These are phyloP conservation scores for Eutrema salsugineum DNA, from an alignment of 441 rosid genomes.

Conservation along the genomic window DNA sequence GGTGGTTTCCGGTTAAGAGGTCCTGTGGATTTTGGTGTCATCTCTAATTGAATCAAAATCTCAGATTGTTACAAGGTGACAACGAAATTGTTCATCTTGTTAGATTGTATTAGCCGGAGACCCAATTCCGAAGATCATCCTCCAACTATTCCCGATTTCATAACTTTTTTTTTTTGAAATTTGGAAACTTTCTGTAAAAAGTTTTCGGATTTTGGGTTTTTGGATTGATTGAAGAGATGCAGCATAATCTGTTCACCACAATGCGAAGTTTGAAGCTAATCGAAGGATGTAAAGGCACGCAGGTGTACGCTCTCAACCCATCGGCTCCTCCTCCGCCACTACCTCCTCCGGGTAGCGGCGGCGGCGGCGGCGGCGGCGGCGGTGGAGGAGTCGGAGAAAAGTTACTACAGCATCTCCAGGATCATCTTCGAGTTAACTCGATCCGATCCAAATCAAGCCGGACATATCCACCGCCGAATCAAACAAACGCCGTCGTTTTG, in stretches of 20 bases:
- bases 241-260: constrained; percentile 58
- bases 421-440: constrained; percentile 47
- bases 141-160: background rate
- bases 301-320: constrained; percentile 53
- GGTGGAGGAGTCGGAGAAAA: constrained; percentile 51
- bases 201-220: background rate
- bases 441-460: constrained; percentile 41
- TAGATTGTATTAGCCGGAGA: background rate
- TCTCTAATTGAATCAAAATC: background rate
- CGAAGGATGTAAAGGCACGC: constrained; percentile 72
- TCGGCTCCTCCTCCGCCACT: constrained; percentile 28
- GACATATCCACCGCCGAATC: constrained; percentile 20
- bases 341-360: constrained; percentile 20
- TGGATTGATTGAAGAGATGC: constrained; percentile 45
- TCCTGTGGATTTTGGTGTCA: background rate
- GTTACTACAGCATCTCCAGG: constrained; percentile 59
- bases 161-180: background rate
- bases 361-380: constrained; percentile 20
- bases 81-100: background rate
- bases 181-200: background rate
- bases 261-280: constrained; percentile 67
- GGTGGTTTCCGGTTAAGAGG: background rate
- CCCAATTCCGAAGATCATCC: background rate
- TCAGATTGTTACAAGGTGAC: background rate
- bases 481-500: background rate